Percentiles rank a stretch among this genome's conserved stretches.
These are phyloP conservation scores for Plasmopara viticola DNA, from an alignment of 352 stramenopile genomes.

Conservation along the genomic window DNA sequence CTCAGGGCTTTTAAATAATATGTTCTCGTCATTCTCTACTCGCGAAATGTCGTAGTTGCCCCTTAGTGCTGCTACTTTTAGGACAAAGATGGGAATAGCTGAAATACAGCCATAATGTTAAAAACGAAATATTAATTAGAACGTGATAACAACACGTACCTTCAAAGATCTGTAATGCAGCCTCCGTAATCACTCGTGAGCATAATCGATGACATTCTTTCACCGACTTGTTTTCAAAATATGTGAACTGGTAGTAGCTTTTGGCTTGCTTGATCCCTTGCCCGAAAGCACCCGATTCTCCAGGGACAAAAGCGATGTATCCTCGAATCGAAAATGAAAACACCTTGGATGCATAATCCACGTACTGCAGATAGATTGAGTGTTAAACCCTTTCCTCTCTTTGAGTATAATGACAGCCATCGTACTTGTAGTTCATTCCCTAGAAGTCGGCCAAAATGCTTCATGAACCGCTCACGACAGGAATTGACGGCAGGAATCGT, in stretches of 20 bases:
- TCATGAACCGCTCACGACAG: conserved; percentile 34
- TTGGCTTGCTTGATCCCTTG: conserved; percentile 51
- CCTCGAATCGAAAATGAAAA: conserved; percentile 36
- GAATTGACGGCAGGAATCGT: conserved; percentile 21
- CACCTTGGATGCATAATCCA: conserved; percentile 19
- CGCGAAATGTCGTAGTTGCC: conserved; percentile 31
- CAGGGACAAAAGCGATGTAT: conserved; percentile 45
- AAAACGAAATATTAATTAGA: neutral
- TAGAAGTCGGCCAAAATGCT: conserved; percentile 38
- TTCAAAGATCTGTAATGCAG: conserved; percentile 21
- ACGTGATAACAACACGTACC: conserved; percentile 16
- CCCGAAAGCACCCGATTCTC: conserved; percentile 23
- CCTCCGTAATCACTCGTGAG: conserved; percentile 37
- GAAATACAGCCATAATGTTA: neutral
- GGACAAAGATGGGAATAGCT: conserved; percentile 73
- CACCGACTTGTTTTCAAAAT: conserved; percentile 58
- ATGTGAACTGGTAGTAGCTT: conserved; percentile 68
- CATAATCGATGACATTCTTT: conserved; percentile 47
- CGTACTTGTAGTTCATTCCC: conserved; percentile 37
- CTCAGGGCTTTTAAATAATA: conserved; percentile 36
- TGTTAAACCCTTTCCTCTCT: neutral
- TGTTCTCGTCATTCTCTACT: conserved; percentile 17
- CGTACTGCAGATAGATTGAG: conserved; percentile 21
- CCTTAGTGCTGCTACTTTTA: conserved; percentile 41
- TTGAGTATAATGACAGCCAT: neutral